Conservation (phyloP, 805 yeast species). For the Saturnispora serradocipensis region DNA sequence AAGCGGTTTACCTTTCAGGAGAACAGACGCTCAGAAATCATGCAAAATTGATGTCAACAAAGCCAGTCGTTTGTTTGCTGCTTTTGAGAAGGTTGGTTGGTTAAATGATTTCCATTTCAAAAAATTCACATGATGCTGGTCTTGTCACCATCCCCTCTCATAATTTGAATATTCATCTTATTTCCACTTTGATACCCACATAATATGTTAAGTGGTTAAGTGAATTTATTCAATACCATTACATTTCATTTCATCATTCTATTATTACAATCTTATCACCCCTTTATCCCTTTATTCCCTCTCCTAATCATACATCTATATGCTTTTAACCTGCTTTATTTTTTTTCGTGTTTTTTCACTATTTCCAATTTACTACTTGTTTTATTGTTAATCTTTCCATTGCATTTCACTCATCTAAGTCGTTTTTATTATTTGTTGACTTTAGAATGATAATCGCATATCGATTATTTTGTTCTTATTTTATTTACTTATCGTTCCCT, state of each 20-base stretch:
- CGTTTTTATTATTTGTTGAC: background rate
- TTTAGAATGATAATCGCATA: background rate
- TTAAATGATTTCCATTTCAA: conserved; percentile 65
- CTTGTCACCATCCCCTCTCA: background rate
- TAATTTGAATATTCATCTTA: background rate
- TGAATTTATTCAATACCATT: background rate
- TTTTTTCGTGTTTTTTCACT: background rate
- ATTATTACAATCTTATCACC: background rate
- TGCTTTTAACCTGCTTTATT: background rate
- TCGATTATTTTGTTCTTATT: background rate
- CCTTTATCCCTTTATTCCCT: background rate
- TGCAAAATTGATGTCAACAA: conserved; percentile 95
- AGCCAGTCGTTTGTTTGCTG: conserved; percentile 83
- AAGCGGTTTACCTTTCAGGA: conserved; percentile 70
- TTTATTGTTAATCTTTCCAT: background rate
- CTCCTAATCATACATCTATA: background rate
- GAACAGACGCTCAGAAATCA: conserved; percentile 97
- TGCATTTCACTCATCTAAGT: background rate
- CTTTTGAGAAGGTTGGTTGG: conserved; percentile 90
- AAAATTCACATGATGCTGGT: conserved; percentile 27
- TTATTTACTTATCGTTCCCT: background rate
- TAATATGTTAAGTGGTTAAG: background rate
- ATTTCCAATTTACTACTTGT: background rate
- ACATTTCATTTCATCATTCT: background rate
- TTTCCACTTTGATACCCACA: background rate